A percentile compares a stretch with the other conserved stretches of the same genome.
phyloP scores from a whole-genome alignment of 2,329 filamentous ascomycete genomes.

The Colletotrichum costaricense region DNA sequence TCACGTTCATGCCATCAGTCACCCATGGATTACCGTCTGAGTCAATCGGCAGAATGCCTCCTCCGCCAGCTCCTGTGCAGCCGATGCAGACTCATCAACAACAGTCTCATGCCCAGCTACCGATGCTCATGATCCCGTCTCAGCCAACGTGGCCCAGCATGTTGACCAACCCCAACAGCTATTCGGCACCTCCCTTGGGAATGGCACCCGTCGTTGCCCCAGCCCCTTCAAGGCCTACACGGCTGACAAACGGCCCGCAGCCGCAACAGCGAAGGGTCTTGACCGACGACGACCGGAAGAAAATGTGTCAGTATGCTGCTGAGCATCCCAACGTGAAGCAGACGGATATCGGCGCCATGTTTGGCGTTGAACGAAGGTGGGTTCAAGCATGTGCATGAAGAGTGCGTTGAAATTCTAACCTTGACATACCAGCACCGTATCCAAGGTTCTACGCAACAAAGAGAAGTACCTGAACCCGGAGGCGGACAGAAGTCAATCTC shows the following conservation, averaged over 20 bases:
- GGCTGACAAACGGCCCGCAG: constrained; percentile 58
- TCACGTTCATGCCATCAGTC: constrained; percentile 66
- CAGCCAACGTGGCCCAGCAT: constrained; percentile 83
- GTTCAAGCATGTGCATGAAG: constrained; percentile 36
- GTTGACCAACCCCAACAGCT: constrained; percentile 77
- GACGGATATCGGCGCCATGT: constrained; percentile 94
- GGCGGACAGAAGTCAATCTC: constrained; percentile 82
- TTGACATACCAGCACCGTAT: constrained; percentile 81
- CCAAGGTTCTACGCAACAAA: constrained; percentile 93
- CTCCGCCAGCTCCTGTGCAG: constrained; percentile 66
- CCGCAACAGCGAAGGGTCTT: constrained; percentile 85
- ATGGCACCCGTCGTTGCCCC: constrained; percentile 68
- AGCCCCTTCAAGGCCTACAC: constrained; percentile 61
- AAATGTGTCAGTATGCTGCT: constrained; percentile 94
- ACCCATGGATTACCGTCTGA: constrained; percentile 61
- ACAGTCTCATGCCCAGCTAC: constrained; percentile 63
- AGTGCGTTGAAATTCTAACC: constrained; percentile 41
- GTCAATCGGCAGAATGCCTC: constrained; percentile 63
- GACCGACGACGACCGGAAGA: constrained; percentile 88
- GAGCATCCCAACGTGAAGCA: constrained; percentile 93
- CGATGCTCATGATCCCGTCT: constrained; percentile 78
- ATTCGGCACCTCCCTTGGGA: constrained; percentile 67
- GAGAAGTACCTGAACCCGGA: constrained; percentile 87
- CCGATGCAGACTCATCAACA: constrained; percentile 47
- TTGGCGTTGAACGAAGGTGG: constrained; percentile 98